Evolutionary conservation across 1,284 basidiomycete species (phyloP), one percentile per base, ranked within the genome.

Genomic region (Ceratobasidium sp.): DNA sequence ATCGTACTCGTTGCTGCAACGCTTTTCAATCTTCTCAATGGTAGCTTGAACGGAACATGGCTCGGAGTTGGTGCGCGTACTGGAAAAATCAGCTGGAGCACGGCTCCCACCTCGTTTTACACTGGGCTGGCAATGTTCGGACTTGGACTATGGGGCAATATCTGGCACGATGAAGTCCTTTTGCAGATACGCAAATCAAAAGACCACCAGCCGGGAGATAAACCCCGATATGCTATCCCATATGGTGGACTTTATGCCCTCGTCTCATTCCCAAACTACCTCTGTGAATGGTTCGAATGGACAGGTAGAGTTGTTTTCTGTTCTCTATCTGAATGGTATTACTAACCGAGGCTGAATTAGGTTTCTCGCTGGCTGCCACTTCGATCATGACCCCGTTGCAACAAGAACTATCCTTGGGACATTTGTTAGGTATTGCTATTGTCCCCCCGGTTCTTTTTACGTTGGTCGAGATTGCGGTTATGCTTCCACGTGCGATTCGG

Each of bases 251-350:
- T 97, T 36, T 97, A 93, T 83, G 78, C 80, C 59, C 88, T 86
- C 78, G 84, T 97, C 76, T 94, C 93, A n/a, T 76, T 60, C 81
- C 95, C 96, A 1, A 96, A 97, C 81, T 97, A 97, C 80, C 83
- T 95, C 61, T 94, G 91, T 81, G 95, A 97, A 80, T 97, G 93
- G 93, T 76, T 90, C 67, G 94, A 96, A 80, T 96, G 92, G 92
- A 77, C 88, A 9, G 92, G 89, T 60, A 50, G n/a, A 60, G 69
- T 70, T 1, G 1, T 34, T 3, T 21, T 2, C 32, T 12, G 1
- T 10, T 50, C 8, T 50, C 23, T 3, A 28, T 39, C 14, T 2
- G 46, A 10, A 34, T 36, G 9, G 8, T 39, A 39, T 39, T n/a
- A 34, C 21, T 59, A 28, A 59, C 10, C 41, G 36, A 10, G 9